Evolutionary conservation across 306 rosid genomes (phyloP).

Genomic region (Begonia fuchsioides): DNA sequence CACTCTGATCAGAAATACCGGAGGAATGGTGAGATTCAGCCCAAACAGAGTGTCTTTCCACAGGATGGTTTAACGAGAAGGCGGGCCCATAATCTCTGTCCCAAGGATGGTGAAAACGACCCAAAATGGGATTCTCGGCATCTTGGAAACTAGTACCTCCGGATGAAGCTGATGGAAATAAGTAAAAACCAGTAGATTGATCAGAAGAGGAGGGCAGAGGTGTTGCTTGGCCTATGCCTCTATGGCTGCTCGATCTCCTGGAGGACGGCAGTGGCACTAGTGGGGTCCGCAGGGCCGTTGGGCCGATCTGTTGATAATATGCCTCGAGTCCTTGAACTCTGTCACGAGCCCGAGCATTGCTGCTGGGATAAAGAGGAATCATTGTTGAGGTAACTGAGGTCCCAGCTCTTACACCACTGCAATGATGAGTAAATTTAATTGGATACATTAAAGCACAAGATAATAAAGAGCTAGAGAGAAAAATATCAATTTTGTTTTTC

Average conservation of each 20-base stretch:
- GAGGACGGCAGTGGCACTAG: conserved; percentile 29
- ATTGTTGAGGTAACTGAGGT: conserved; percentile 74
- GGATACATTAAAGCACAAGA: neutral
- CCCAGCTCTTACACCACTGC: conserved; percentile 73
- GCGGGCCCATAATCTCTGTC: conserved; percentile 58
- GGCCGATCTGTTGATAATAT: conserved; percentile 79
- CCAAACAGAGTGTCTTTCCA: conserved; percentile 11
- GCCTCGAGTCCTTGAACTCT: conserved; percentile 97
- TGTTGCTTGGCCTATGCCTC: conserved; percentile 42
- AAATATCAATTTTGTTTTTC: too few species aligned
- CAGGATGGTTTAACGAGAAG: conserved; percentile 4
- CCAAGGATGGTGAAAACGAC: conserved; percentile 51
- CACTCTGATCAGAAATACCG: neutral
- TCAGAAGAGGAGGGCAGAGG: conserved; percentile 55
- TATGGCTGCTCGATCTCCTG: conserved; percentile 61
- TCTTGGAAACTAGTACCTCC: conserved; percentile 68
- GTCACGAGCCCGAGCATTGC: conserved; percentile 88
- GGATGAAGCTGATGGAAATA: conserved; percentile 55
- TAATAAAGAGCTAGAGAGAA: too few species aligned
- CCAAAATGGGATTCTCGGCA: conserved; percentile 38
- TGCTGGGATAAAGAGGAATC: conserved; percentile 88
- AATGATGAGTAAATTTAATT: conserved; percentile 15
- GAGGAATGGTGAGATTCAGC: conserved; percentile 17
- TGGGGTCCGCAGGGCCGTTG: conserved; percentile 46
- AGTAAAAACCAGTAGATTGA: conserved; percentile 39